Base-by-base conservation (phyloP, 176 grass and related monocot species). In the Oryza nivara region DNA sequence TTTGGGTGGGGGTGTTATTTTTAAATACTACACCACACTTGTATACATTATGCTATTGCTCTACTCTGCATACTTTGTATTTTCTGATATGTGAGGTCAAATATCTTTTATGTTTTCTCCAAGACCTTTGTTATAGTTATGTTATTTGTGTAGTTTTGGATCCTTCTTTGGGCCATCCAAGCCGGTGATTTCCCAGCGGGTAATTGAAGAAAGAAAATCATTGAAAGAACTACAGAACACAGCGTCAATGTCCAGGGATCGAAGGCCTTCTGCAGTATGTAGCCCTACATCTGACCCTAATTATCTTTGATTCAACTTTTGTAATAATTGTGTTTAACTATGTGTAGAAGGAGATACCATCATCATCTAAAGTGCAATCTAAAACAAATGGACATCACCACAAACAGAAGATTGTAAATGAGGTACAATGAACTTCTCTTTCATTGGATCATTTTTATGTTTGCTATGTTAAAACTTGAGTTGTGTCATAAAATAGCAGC, bases 141-240 rank as follows among this genome's bases (percentile, higher is more conserved):
- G 4, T 52, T 68, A 58, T 82, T 88, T 44, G 30, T 86, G 72
- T 87, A 95, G 96, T 83, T 98, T 95, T 83, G 96, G 96, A 77
- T 95, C 96, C 65, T 99, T 99, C 76, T 99, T 99, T 92, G 96
- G 93, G 36, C 96, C 96, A 43, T 96, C 96, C 40, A 84, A 92
- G 35, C 83, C 93, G 1, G 93, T 92, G 83, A 99, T 99, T 81
- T 94, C 96, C 76, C 75, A 80, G 46, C 86, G 96, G 67, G 91
- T 99, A 56, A 94, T 99, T 86, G 96, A 99, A 88, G 96, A 99
- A 86, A 96, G 88, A 30, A 87, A 88, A 45, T 99, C 93, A 43
- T 79, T 99, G 44, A 88, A 92, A 73, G 96, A 96, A 80, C 52
- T 84, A 66, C 78, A 89, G 82, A 88, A 88, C 63, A 88, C 44